A percentile compares a stretch with the other conserved stretches of the same genome.
Evolutionary conservation across 148 eudicot species (phyloP).

Genomic region (Vaccinium myrtillus): DNA sequence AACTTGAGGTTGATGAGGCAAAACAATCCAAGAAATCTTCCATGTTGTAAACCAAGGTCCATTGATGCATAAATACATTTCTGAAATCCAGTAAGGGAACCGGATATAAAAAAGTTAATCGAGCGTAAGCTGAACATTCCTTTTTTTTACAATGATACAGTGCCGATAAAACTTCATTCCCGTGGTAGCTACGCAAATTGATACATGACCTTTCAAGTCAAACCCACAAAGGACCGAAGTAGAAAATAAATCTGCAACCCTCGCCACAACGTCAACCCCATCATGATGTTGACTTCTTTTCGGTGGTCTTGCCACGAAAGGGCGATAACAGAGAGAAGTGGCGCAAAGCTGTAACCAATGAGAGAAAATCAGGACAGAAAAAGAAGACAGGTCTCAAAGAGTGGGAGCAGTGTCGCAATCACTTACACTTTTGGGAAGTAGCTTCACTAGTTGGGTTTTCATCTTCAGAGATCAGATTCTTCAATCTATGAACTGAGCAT

Average conservation of each 20-base stretch:
- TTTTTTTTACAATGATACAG: not conserved
- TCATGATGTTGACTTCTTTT: constrained; percentile 60
- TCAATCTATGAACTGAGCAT: constrained; percentile 60
- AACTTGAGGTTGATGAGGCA: not conserved
- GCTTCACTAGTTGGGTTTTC: constrained; percentile 44
- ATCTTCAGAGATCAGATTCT: constrained; percentile 73
- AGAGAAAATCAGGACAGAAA: not conserved
- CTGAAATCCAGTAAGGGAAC: not conserved
- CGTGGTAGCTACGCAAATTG: not conserved
- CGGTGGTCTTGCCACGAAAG: constrained; percentile 69
- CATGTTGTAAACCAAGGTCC: not conserved
- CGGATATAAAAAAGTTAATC: not conserved
- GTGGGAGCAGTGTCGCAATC: not conserved
- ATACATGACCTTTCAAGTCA: not conserved
- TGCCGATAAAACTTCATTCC: not conserved
- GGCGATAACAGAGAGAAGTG: constrained; percentile 83
- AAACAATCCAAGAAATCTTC: not conserved
- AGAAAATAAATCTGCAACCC: constrained; percentile 7
- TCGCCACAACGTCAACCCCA: not conserved
- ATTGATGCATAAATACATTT: not conserved
- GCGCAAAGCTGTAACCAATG: constrained; percentile 61
- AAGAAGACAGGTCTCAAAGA: not conserved
- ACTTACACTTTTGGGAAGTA: constrained; percentile 78
- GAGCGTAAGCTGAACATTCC: not conserved
- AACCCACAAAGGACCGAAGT: not conserved